phyloP scores from a whole-genome alignment of 805 yeast species.

The Yarrowia sp. region DNA sequence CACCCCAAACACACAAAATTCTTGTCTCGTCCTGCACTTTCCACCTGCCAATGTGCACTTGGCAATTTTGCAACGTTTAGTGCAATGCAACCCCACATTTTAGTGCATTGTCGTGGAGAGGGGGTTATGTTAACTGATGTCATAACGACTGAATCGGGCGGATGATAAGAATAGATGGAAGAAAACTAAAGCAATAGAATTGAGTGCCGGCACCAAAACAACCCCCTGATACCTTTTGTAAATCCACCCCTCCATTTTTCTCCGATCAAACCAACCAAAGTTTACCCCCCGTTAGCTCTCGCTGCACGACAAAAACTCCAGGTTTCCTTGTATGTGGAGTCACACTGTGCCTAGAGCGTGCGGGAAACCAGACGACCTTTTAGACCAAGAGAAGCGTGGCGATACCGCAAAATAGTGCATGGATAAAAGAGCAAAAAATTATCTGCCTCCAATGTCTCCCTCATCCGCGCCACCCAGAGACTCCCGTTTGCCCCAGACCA shows the following conservation, averaged over 20 bases:
- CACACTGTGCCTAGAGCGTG: conserved; percentile 7
- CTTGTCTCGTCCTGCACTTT: not conserved
- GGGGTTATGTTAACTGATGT: not conserved
- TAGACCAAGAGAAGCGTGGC: not conserved
- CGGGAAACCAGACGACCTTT: not conserved
- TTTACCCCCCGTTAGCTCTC: not conserved
- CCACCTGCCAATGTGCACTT: conserved; percentile 21
- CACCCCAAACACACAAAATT: not conserved
- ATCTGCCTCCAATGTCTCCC: conserved; percentile 6
- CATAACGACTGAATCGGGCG: too few species aligned
- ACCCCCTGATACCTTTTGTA: too few species aligned
- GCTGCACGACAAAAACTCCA: conserved; percentile 32
- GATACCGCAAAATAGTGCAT: not conserved
- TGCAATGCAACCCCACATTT: conserved; percentile 33
- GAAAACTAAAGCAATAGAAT: too few species aligned
- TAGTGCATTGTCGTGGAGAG: conserved; percentile 6
- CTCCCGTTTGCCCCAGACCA: not conserved
- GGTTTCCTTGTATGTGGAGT: conserved; percentile 29
- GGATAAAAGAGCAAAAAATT: not conserved
- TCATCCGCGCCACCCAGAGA: not conserved
- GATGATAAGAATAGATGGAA: too few species aligned
- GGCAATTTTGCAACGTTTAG: conserved; percentile 24
- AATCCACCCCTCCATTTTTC: too few species aligned
- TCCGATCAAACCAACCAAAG: too few species aligned
- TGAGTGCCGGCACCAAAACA: too few species aligned